phyloP scores from a whole-genome alignment of 2,329 filamentous ascomycete genomes.

The Thelonectria olida region DNA sequence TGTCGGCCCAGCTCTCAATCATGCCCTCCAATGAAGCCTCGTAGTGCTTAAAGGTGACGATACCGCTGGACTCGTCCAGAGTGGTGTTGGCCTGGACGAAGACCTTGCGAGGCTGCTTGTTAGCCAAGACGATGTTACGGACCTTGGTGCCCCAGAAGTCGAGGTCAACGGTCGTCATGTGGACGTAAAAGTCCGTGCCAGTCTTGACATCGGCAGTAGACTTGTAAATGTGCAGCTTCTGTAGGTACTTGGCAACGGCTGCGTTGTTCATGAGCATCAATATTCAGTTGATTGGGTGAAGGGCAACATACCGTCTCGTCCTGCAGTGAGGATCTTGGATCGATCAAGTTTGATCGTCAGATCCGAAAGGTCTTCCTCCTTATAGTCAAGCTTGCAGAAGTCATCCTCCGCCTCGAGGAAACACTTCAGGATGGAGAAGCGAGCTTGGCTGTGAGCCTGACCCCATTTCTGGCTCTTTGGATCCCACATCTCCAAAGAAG shows the following conservation, averaged over 20 bases:
- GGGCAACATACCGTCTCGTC: constrained; percentile 67
- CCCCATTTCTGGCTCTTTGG: constrained; percentile 92
- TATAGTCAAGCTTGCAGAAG: constrained; percentile 85
- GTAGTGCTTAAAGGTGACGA: constrained; percentile 85
- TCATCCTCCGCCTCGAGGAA: constrained; percentile 87
- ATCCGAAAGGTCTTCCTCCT: constrained; percentile 78
- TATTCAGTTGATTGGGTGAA: background rate
- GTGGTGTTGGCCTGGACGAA: constrained; percentile 95
- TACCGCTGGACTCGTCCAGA: constrained; percentile 72
- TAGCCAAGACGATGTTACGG: constrained; percentile 76
- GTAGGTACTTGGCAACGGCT: constrained; percentile 86
- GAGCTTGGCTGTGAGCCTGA: constrained; percentile 89
- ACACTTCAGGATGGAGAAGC: constrained; percentile 85
- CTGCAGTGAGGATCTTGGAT: constrained; percentile 84
- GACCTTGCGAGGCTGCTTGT: constrained; percentile 86
- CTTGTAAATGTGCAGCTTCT: constrained; percentile 94
- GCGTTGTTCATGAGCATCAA: constrained; percentile 32
- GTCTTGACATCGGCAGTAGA: constrained; percentile 83
- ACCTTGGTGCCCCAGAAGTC: constrained; percentile 87
- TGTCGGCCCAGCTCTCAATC: constrained; percentile 82
- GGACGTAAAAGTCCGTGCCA: constrained; percentile 82
- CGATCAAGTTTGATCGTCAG: constrained; percentile 85
- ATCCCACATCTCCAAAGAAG: constrained; percentile 93
- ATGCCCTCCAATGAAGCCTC: constrained; percentile 83
- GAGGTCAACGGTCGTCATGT: constrained; percentile 82